Conservation (phyloP, 1,284 basidiomycete genomes). For the Ustilago loliicola region DNA sequence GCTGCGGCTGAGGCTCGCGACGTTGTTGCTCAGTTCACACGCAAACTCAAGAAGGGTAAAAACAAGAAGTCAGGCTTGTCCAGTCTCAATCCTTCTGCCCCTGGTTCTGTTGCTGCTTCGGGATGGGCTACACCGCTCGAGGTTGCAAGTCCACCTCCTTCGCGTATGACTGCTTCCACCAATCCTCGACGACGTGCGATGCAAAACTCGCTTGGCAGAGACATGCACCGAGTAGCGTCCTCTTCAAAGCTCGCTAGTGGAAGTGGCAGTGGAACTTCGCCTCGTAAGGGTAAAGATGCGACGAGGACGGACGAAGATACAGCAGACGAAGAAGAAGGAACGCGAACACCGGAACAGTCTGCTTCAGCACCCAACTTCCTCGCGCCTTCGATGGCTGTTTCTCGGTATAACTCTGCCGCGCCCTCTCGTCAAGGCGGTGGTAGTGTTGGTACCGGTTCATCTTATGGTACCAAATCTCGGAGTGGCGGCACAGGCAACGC, state of each 20-base stretch:
- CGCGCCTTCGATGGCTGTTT: slow-evolving; percentile 36
- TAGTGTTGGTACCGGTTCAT: slow-evolving; percentile 39
- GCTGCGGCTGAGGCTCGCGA: slow-evolving; percentile 48
- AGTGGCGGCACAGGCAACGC: slow-evolving; percentile 18
- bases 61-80: slow-evolving; percentile 33
- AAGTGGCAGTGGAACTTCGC: slow-evolving; percentile 24
- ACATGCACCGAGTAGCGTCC: slow-evolving; percentile 18
- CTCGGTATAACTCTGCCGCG: slow-evolving; percentile 43
- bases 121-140: slow-evolving; percentile 48
- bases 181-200: slow-evolving; percentile 50
- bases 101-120: slow-evolving; percentile 36
- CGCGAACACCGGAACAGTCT: slow-evolving; percentile 30
- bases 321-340: slow-evolving; percentile 19
- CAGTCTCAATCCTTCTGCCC: slow-evolving; percentile 45
- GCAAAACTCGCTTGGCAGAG: slow-evolving; percentile 43
- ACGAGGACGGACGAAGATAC: slow-evolving; percentile 25
- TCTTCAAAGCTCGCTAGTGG: slow-evolving; percentile 26
- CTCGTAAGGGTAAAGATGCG: slow-evolving; percentile 37
- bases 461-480: slow-evolving; percentile 39
- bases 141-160: slow-evolving; percentile 48
- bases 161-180: slow-evolving; percentile 40
- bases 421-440: slow-evolving; percentile 49
- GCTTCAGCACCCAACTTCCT: slow-evolving; percentile 41
- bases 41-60: slow-evolving; percentile 49
- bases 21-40: slow-evolving; percentile 42